Base-by-base conservation (phyloP, 805 yeast species). In the Teunomyces gatunensis region DNA sequence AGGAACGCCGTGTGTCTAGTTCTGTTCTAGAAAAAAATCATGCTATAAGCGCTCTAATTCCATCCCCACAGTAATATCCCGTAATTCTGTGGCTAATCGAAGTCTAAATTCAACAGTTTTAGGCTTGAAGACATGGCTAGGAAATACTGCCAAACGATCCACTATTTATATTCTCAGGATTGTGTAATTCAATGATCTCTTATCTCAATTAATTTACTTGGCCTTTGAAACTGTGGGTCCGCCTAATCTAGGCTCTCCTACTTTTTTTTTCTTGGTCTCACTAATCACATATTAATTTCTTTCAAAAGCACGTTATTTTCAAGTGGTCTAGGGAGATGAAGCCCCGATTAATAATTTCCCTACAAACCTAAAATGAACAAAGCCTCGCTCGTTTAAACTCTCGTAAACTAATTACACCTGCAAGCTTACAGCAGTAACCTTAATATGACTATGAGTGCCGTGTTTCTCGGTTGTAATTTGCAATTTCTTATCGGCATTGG, bases 361-460 rank as follows among this genome's bases (percentile, higher is more conserved):
- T 17, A 17, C 10, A 10, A 35, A 35, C 1, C 13, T 34, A 34
- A 39, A 39, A 39, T 37, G 25, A 21, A 21, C 25, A 12, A 21
- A 11, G 28, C 11, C 30, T 6, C 13, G 9, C 13, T 32, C 6
- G 9, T 13, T 32, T 32, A 32, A 13, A 30, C 34, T 30, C 10
- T 32, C 17, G 18, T 32, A 13, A 30, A n/a, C 15, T n/a, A 30
- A 3, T 32, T 45, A 40, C 10, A 32, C 47, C 11, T 40, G 23
- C 12, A 18, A 18, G 9, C 34, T 18, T 10, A 46, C 47, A 18
- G 47, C 42, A 7, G 35, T 44, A 6, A 39, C 47, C 20, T 17
- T 45, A 12, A 39, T 42, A 29, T 49, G 52, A 21, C 29, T 40
- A 35, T 49, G 52, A 34, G 36, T 39, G 5, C 46, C 44, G 32